Base-by-base conservation (phyloP, 805 yeast genomes). In the Candida wancherniae region DNA sequence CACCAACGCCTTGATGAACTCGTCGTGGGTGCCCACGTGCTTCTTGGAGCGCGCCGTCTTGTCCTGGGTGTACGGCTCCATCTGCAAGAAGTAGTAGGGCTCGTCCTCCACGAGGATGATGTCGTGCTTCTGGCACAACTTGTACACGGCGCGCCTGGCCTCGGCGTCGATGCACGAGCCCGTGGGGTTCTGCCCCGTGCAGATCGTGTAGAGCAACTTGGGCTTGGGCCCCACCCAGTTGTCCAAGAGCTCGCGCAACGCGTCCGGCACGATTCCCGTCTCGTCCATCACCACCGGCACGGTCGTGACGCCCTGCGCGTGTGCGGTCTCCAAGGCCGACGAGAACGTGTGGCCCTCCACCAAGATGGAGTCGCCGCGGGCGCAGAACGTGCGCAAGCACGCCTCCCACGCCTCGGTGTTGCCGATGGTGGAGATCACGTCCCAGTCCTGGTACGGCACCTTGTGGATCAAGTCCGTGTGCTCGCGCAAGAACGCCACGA, bases 181-280 rank as follows among this genome's bases (percentile, higher is more conserved):
- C 12, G 97, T 88, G 42, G 98, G 98, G 71, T 90, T 90, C 67
- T 92, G 97, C 41, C 98, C 98, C 6, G 97, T 92, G 44, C 92
- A 81, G 48, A 90, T 85, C 23, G 92, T 79, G 74, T 92, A 92
- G 47, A 90, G 68, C 38, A 90, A 65, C 59, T 82, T 86, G 45
- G 97, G 97, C 59, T 77, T 77, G 75, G 73, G 34, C 64, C 50
- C 79, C 9, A 69, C 68, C 97, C 97, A 88, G 52, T 71, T 64
- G 39, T 69, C 73, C 49, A 90, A 62, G 31, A 79, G 57, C 8
- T 55, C 46, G 22, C 69, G 88, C 33, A 90, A 65, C 29, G 73
- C 72, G 38, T 75, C 80, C 9, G 95, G 94, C 31, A 80, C 58
- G 30, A 86, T 69, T 40, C 97, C 97, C 39, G 71, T 68, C 15